Evolutionary conservation across 495 filamentous ascomycete genomes (phyloP), one percentile per base, ranked within the genome.

Genomic region (Neurospora intermedia): DNA sequence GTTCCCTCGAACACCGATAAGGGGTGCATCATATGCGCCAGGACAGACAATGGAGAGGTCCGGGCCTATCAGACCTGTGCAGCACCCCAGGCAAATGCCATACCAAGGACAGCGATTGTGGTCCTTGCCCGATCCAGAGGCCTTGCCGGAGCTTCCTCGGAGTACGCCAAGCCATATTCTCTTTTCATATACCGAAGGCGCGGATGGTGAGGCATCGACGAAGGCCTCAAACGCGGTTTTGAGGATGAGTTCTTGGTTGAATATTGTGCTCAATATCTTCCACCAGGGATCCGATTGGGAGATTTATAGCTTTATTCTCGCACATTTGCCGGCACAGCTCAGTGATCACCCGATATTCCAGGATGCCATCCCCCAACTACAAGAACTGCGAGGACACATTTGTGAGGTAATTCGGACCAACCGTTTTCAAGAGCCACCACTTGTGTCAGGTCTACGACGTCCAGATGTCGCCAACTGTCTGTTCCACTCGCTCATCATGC

Each of bases 281-380:
- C 89, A 93, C 75, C 84, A 91, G 48, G 92, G 91, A 69, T 88
- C 88, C 40, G 92, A 97, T 70, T 99, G 96, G 96, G 94, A 98
- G 80, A 83, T 97, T 2, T 97, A 97, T 85, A 94, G 92, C 82
- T 97, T 93, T 79, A 87, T 96, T 40, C 85, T 98, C 15, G 91
- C 92, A 15, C 92, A 97, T 79, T 82, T 97, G n/a, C 90, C 92
- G 15, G 90, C 91, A 35, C 95, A 98, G 77, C 86, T 99, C 43
- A 90, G 90, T 77, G 98, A 98, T 78, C 92, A 93, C 75, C 89
- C 92, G n/a, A 83, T 97, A 8, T 98, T 98, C 81, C 84, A 80
- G 70, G 89, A 86, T 69, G 88, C 91, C 10, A 87, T 90, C 15
- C 85, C 88, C 35, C 90, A 96, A 69, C 85, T 98, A 75, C 90